phyloP scores from a whole-genome alignment of 352 stramenopile species.

The Globisporangium apiculatum region DNA sequence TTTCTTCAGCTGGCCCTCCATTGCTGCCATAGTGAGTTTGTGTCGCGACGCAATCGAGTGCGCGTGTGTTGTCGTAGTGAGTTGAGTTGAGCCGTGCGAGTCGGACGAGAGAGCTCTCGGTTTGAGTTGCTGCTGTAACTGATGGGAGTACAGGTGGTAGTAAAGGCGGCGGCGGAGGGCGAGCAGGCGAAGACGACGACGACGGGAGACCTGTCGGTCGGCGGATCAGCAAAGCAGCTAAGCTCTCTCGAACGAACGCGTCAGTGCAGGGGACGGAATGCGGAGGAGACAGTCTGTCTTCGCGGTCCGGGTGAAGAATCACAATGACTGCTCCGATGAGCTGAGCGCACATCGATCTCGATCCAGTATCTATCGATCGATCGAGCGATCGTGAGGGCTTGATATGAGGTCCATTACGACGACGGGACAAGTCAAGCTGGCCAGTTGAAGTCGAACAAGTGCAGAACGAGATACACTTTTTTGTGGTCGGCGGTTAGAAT shows the following conservation, averaged over 20 bases:
- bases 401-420: neutral
- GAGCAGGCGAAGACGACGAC: neutral
- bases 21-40: constrained; percentile 5
- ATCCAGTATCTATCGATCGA: neutral
- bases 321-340: neutral
- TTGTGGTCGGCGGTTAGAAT: neutral
- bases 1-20: constrained; percentile 75
- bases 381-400: neutral
- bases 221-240: too few relatives aligned
- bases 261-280: too few relatives aligned
- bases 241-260: too few relatives aligned
- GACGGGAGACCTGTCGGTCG: neutral
- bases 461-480: constrained; percentile 1
- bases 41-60: neutral
- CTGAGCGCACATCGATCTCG: neutral
- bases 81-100: neutral
- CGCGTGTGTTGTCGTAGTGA: neutral
- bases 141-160: neutral
- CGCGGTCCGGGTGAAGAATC: neutral
- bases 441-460: neutral
- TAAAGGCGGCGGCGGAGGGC: neutral
- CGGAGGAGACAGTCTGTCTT: neutral
- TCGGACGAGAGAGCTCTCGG: neutral
- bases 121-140: neutral
- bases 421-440: neutral